Conservation (phyloP, 305 asterid species). For the Fraxinus ornus region DNA sequence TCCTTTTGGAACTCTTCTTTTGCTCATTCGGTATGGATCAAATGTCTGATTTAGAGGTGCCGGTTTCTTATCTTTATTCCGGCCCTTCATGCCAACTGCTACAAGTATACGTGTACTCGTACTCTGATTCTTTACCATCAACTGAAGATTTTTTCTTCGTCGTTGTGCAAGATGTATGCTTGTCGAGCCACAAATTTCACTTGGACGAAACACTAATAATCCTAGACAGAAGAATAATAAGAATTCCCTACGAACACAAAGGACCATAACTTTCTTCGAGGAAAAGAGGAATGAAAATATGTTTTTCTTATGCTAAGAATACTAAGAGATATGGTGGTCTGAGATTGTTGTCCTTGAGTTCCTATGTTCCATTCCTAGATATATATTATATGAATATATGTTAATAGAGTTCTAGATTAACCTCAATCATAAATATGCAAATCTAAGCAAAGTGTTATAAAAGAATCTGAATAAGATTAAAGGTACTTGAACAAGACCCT, state of each 20-base stretch:
- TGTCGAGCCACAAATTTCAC: conserved; percentile 25
- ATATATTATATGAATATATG: conserved; percentile 26
- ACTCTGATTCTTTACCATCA: conserved; percentile 27
- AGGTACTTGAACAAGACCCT: conserved; percentile 39
- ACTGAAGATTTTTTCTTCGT: conserved; percentile 26
- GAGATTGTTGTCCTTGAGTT: conserved; percentile 2
- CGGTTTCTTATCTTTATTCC: conserved; percentile 27
- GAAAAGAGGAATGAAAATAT: not conserved
- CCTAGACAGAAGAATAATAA: conserved; percentile 28
- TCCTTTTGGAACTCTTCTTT: conserved; percentile 64
- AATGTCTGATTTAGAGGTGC: conserved; percentile 17
- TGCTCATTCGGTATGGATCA: conserved; percentile 52
- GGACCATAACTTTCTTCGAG: conserved; percentile 21
- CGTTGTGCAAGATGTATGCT: conserved; percentile 24
- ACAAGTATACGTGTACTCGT: conserved; percentile 15
- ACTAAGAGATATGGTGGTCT: not conserved
- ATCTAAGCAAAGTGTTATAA: conserved; percentile 27
- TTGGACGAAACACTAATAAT: conserved; percentile 23
- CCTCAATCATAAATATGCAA: conserved; percentile 35
- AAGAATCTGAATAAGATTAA: conserved; percentile 43
- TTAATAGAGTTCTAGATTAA: conserved; percentile 38
- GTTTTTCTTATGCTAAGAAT: not conserved
- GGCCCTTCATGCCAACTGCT: conserved; percentile 27
- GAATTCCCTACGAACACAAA: conserved; percentile 10
- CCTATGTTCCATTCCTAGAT: conserved; percentile 29